Percentiles rank a stretch among this genome's conserved stretches.
Evolutionary conservation across 2,329 filamentous ascomycete species (phyloP).

Genomic region (Podosphaera fusca): DNA sequence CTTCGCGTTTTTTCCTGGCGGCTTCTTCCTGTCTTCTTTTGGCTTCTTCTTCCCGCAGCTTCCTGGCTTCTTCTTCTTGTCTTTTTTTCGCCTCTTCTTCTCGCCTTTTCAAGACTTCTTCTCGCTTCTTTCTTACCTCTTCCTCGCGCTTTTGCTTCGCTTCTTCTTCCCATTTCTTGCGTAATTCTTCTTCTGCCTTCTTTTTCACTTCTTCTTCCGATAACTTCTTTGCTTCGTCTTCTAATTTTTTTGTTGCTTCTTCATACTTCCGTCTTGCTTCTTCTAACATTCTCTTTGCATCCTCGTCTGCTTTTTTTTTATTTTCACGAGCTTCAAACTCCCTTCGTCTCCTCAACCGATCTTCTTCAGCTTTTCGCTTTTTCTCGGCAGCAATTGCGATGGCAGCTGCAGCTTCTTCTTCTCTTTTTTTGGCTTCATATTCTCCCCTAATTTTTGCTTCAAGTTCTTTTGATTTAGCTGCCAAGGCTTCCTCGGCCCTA

Average conservation of each 20-base stretch:
- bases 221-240: conserved; percentile 8
- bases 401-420: conserved; percentile 1
- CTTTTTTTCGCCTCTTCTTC: conserved; percentile 2
- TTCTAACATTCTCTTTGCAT: conserved; percentile 8
- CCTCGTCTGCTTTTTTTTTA: conserved; percentile 16
- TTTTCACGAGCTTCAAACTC: conserved; percentile 1
- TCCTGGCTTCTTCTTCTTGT: neutral
- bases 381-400: neutral
- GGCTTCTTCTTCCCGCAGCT: conserved; percentile 8
- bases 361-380: conserved; percentile 1
- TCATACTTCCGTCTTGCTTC: conserved; percentile 7
- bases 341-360: neutral
- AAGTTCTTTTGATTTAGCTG: conserved; percentile 8
- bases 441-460: conserved; percentile 10
- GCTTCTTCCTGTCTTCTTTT: conserved; percentile 9
- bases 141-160: conserved; percentile 3
- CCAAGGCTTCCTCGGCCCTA: conserved; percentile 28
- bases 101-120: conserved; percentile 18
- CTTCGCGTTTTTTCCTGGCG: conserved; percentile 6
- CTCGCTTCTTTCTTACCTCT: conserved; percentile 3
- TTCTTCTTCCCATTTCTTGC: conserved; percentile 2
- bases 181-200: conserved; percentile 4
- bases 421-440: neutral
- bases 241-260: conserved; percentile 2
- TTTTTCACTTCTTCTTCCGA: conserved; percentile 4